Evolutionary conservation across 2,329 filamentous ascomycete genomes (phyloP), one percentile per base, ranked within the genome.

Genomic region (Gliomastix tumulicola): DNA sequence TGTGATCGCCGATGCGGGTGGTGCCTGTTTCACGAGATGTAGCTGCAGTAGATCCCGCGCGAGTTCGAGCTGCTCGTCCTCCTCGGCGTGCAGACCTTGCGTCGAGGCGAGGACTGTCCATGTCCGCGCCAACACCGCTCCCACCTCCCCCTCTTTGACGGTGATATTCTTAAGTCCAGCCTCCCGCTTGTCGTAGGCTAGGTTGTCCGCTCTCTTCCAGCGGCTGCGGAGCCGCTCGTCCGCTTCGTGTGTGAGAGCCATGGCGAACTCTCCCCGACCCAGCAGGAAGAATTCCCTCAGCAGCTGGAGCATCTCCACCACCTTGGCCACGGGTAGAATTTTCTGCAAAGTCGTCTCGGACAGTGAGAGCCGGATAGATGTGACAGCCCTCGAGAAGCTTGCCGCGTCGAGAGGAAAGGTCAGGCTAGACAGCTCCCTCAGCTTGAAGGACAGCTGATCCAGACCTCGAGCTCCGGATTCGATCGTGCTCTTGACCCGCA

Each of bases 251-350:
- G 94, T 87, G 19, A 98, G 62, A 1, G 84, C 82, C 60, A 92
- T 80, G 16, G 89, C 88, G 56, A 98, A 98, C 56, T 97, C 92
- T 36, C 90, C 90, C 22, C 87, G 76, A 2, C 84, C 83, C 1
- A 98, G 71, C 3, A 98, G 71, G 47, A 96, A 87, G 60, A 94
- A 96, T 39, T 92, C 82, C 33, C 89, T 76, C 2, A 96, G 69
- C 8, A 96, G 68, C 20, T 79, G 76, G 12, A 97, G 66, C 34
- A 85, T 78, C 44, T 92, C 82, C 6, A 87, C 65, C 5, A 95
- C 88, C 48, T 78, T 84, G 10, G 76, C 70, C 6, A 88, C 65
- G 0, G 92, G 92, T 4, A 98, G 61, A 0, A 97, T 69, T 49
- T 84, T 82, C 36, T 90, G 88, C 4, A 97, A 66, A 0, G 84